Evolutionary conservation across 164 flowering plant species (phyloP).

Genomic region (Macadamia tetraphylla): DNA sequence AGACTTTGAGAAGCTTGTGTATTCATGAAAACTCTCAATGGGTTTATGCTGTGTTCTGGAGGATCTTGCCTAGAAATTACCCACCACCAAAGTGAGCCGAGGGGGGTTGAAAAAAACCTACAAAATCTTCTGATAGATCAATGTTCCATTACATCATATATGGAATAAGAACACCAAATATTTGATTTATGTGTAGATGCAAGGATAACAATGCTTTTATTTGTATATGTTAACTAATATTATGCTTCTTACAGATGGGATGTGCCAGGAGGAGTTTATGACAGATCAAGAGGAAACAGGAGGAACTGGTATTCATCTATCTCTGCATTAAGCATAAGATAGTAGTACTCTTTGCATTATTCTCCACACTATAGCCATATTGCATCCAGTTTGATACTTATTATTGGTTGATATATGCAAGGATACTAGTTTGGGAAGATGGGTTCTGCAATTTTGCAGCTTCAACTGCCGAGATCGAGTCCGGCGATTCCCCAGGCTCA

Average conservation of each 20-base stretch:
- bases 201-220: not conserved
- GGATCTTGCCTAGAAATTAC: slow-evolving; percentile 93
- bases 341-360: not conserved
- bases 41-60: slow-evolving; percentile 98
- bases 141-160: no score
- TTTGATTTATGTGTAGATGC: not conserved
- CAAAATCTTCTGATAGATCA: not conserved
- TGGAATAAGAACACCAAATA: not conserved
- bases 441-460: slow-evolving; percentile 97
- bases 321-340: not conserved
- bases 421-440: slow-evolving; percentile 98
- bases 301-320: slow-evolving; percentile 70
- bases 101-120: no score
- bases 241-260: slow-evolving; percentile 69
- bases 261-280: slow-evolving; percentile 76
- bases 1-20: slow-evolving; percentile 87
- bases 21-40: slow-evolving; percentile 80
- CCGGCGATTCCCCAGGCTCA: slow-evolving; percentile 35
- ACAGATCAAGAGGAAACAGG: slow-evolving; percentile 92
- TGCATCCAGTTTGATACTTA: not conserved
- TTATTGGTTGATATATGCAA: slow-evolving; percentile 12
- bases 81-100: slow-evolving; percentile 99
- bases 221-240: not conserved
- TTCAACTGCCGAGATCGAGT: slow-evolving; percentile 46
- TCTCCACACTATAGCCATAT: not conserved